A percentile compares a stretch with the other conserved stretches of the same genome.
Evolutionary conservation across 257 asterid species (phyloP).

Genomic region (Jacaranda mimosifolia): DNA sequence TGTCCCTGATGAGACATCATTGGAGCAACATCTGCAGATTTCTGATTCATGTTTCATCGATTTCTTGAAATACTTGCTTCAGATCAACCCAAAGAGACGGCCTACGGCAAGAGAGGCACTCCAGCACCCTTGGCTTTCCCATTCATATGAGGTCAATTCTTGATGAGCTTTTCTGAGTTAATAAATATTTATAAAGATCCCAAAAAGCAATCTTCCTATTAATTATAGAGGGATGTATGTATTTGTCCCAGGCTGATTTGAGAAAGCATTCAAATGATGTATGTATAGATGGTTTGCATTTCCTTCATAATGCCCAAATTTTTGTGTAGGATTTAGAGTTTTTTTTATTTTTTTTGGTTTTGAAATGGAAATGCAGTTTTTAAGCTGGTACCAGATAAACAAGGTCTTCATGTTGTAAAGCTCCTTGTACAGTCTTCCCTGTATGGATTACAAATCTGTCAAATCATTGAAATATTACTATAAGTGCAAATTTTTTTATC

Average conservation of each 20-base stretch:
- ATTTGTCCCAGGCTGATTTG: neutral
- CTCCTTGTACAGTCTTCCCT: slow-evolving; percentile 18
- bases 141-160: slow-evolving; percentile 45
- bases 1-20: slow-evolving; percentile 68
- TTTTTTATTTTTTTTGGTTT: neutral
- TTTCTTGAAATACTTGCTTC: slow-evolving; percentile 75
- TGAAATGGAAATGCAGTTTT: slow-evolving; percentile 1
- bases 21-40: slow-evolving; percentile 77
- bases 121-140: slow-evolving; percentile 86
- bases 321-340: slow-evolving; percentile 26
- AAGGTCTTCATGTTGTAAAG: slow-evolving; percentile 7
- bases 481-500: too few relatives aligned
- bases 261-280: slow-evolving; percentile 23
- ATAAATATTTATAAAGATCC: neutral
- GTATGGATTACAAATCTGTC: neutral
- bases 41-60: slow-evolving; percentile 65
- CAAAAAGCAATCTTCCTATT: neutral
- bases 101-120: slow-evolving; percentile 84
- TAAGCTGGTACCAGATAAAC: slow-evolving; percentile 17
- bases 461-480: neutral
- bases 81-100: slow-evolving; percentile 80
- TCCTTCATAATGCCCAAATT: slow-evolving; percentile 24
- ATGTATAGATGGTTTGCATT: slow-evolving; percentile 34
- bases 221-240: too few relatives aligned
- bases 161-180: slow-evolving; percentile 26